Evolutionary conservation across 257 asterid species (phyloP).

Genomic region (Capsicum baccatum): DNA sequence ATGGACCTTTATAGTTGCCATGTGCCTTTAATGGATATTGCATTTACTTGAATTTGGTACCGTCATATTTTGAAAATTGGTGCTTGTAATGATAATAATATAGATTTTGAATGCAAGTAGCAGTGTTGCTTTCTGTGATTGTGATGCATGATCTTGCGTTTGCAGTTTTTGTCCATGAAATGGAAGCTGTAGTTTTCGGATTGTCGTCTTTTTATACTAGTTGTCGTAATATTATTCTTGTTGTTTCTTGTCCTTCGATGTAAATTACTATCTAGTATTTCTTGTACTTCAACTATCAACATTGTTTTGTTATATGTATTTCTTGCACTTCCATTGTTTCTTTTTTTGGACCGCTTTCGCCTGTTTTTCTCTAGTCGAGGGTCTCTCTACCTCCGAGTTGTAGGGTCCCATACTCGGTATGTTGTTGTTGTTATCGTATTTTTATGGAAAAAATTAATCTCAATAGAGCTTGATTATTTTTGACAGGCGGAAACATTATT

Average conservation of each 20-base stretch:
- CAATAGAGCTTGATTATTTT: constrained; percentile 32
- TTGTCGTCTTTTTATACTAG: not conserved
- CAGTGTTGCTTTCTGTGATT: constrained; percentile 38
- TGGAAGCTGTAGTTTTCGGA: constrained; percentile 33
- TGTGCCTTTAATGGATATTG: constrained; percentile 32
- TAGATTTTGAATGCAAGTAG: constrained; percentile 17
- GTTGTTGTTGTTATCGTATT: not conserved
- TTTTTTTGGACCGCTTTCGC: too few species aligned
- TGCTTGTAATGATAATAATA: constrained; percentile 7
- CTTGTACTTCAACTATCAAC: too few species aligned
- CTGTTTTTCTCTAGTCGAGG: too few species aligned
- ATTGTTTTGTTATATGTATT: too few species aligned
- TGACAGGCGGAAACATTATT: constrained; percentile 95
- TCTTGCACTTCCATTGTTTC: too few species aligned
- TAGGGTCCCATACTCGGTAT: too few species aligned
- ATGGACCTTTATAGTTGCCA: constrained; percentile 36
- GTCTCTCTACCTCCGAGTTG: too few species aligned
- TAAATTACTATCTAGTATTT: too few species aligned
- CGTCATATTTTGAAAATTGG: not conserved
- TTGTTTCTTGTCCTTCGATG: too few species aligned
- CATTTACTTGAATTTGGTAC: constrained; percentile 26
- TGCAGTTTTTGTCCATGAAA: constrained; percentile 16
- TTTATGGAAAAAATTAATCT: constrained; percentile 13
- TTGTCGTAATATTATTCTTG: too few species aligned
- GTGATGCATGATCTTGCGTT: constrained; percentile 21